Evolutionary conservation across 805 yeast genomes (phyloP).

Genomic region (Yarrowia bubula): DNA sequence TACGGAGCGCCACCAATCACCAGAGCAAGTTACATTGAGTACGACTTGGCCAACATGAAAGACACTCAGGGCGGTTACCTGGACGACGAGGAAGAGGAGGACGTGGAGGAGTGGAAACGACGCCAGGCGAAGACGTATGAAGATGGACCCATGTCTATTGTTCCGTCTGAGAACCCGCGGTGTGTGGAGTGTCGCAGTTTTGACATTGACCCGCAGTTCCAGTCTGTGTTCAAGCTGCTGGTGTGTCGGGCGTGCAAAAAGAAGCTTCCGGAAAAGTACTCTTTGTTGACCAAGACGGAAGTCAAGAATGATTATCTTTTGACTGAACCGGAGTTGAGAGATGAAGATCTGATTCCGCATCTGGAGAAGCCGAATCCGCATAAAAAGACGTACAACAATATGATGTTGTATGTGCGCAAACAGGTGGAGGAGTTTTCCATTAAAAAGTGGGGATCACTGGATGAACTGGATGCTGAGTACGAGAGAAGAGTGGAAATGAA

Average conservation of each 20-base stretch:
- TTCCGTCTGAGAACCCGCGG: conserved; percentile 45
- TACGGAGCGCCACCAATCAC: conserved; percentile 10
- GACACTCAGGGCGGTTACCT: conserved; percentile 87
- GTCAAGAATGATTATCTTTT: conserved; percentile 87
- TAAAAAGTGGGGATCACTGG: conserved; percentile 92
- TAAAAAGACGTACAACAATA: conserved; percentile 78
- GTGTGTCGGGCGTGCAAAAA: conserved; percentile 81
- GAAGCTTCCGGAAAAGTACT: conserved; percentile 78
- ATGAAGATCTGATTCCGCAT: conserved; percentile 62
- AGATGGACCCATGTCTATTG: conserved; percentile 28
- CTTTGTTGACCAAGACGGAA: conserved; percentile 91
- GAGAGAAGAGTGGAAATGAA: conserved; percentile 73
- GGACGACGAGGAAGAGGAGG: conserved; percentile 40
- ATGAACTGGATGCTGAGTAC: conserved; percentile 90
- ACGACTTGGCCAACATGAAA: conserved; percentile 83
- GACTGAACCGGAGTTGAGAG: conserved; percentile 90
- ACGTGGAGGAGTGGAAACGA: conserved; percentile 51
- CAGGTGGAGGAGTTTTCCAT: conserved; percentile 94
- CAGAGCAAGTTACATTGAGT: conserved; percentile 21
- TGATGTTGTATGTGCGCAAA: conserved; percentile 86
- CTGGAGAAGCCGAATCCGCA: conserved; percentile 94
- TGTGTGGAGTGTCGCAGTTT: conserved; percentile 81
- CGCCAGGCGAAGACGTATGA: conserved; percentile 47
- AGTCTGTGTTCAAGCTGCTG: conserved; percentile 63
- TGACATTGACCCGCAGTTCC: conserved; percentile 74